These are phyloP conservation scores for Aphanomyces invadans DNA, from an alignment of 352 stramenopile genomes.

Conservation along the genomic window DNA sequence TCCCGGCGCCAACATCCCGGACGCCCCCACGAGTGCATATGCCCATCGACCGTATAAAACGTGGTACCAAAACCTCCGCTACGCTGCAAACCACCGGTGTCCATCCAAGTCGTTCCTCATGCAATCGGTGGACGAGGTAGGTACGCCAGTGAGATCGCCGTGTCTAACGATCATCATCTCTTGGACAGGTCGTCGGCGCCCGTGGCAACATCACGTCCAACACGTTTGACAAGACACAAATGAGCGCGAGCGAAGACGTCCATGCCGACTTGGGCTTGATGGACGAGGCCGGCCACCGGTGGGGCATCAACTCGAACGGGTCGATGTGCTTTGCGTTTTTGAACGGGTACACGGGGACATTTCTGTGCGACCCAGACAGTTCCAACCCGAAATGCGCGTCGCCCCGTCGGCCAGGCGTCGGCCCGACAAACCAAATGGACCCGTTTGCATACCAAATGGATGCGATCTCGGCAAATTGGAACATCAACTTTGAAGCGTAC, in stretches of 20 bases:
- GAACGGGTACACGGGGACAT: constrained; percentile 59
- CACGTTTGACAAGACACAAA: constrained; percentile 3
- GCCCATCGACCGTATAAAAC: constrained; percentile 37
- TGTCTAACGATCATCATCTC: not conserved
- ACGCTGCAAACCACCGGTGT: constrained; percentile 45
- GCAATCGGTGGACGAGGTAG: not conserved
- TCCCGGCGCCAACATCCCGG: constrained; percentile 44
- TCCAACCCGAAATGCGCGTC: constrained; percentile 38
- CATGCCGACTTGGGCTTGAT: constrained; percentile 33
- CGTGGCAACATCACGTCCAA: constrained; percentile 1
- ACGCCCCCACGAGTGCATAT: constrained; percentile 43
- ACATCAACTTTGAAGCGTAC: constrained; percentile 54
- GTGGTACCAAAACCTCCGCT: constrained; percentile 51
- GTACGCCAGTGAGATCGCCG: not conserved
- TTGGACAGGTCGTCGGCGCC: not conserved
- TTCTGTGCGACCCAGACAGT: constrained; percentile 55
- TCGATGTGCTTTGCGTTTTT: constrained; percentile 45
- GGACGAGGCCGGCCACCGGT: constrained; percentile 36
- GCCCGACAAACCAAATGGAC: constrained; percentile 49
- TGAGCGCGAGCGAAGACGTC: constrained; percentile 29
- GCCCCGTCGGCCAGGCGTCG: constrained; percentile 40
- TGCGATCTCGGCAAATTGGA: constrained; percentile 60
- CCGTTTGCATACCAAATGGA: constrained; percentile 70
- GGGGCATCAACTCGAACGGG: constrained; percentile 32
- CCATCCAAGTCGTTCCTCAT: not conserved